Percentiles rank a stretch among this genome's conserved stretches.
phyloP scores from a whole-genome alignment of 441 rosid genomes.

The Macaranga tanarius region DNA sequence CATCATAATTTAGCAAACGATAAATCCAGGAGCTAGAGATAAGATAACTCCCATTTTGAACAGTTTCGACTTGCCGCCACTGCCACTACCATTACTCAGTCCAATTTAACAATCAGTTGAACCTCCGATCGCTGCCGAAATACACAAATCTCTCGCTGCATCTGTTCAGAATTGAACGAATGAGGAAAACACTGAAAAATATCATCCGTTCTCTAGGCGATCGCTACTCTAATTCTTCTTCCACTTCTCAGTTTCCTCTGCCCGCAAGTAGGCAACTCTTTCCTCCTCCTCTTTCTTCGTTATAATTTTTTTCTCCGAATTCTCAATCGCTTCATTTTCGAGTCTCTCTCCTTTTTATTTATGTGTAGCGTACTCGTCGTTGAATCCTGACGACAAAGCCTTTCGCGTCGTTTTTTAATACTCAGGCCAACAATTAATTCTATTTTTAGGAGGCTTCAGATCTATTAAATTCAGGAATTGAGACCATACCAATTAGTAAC shows the following conservation, averaged over 20 bases:
- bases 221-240: conserved; percentile 19
- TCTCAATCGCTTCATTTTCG: no score
- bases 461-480: neutral
- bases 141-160: neutral
- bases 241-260: conserved; percentile 2
- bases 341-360: no score
- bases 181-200: conserved; percentile 32
- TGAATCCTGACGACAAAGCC: no score
- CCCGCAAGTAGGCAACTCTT: conserved; percentile 4
- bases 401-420: no score
- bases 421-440: neutral
- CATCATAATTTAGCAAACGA: no score
- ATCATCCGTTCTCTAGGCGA: conserved; percentile 33
- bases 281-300: no score
- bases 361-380: no score
- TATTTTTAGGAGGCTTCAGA: neutral
- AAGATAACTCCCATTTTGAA: neutral
- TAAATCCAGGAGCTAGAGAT: no score
- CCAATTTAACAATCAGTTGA: neutral
- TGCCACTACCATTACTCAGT: conserved; percentile 2
- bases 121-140: neutral
- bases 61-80: conserved; percentile 21
- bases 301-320: no score
- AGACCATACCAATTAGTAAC: neutral
- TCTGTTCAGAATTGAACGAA: no score